These are phyloP conservation scores for Plasmodium malariae DNA, from an alignment of 169 alveolate genomes.

Conservation along the genomic window DNA sequence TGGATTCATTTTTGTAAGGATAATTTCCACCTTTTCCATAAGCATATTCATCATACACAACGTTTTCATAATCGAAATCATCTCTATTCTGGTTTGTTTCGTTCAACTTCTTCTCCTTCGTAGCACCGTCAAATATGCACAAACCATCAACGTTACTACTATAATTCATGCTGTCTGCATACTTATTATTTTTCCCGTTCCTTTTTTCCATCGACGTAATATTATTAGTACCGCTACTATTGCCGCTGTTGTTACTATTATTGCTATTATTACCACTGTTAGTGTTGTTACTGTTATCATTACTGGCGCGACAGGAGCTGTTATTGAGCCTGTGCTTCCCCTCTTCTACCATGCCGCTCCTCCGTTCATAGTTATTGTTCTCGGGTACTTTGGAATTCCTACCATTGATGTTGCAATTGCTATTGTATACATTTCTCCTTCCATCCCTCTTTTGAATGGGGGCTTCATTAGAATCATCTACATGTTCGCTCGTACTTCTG, in stretches of 20 bases:
- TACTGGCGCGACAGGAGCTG: too few relatives aligned
- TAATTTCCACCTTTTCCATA: constrained; percentile 1
- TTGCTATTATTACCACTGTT: not conserved
- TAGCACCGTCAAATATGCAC: too few relatives aligned
- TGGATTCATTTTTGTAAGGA: constrained; percentile 27
- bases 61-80: not conserved
- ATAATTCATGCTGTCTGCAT: not conserved
- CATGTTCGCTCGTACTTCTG: not conserved
- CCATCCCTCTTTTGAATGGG: not conserved
- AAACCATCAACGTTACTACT: not conserved
- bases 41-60: not conserved
- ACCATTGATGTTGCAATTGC: too few relatives aligned
- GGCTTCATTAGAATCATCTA: not conserved
- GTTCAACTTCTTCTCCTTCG: not conserved
- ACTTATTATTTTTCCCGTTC: not conserved
- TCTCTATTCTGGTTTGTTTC: not conserved
- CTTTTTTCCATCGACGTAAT: not conserved
- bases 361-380: too few relatives aligned
- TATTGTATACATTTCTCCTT: not conserved
- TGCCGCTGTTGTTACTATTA: not conserved
- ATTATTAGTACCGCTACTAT: not conserved
- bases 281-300: not conserved
- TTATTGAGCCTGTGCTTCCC: too few relatives aligned
- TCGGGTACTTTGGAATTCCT: too few relatives aligned
- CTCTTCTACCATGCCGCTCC: too few relatives aligned